Conservation (phyloP, 1,284 basidiomycete species). For the Trichosporon ovoides region DNA sequence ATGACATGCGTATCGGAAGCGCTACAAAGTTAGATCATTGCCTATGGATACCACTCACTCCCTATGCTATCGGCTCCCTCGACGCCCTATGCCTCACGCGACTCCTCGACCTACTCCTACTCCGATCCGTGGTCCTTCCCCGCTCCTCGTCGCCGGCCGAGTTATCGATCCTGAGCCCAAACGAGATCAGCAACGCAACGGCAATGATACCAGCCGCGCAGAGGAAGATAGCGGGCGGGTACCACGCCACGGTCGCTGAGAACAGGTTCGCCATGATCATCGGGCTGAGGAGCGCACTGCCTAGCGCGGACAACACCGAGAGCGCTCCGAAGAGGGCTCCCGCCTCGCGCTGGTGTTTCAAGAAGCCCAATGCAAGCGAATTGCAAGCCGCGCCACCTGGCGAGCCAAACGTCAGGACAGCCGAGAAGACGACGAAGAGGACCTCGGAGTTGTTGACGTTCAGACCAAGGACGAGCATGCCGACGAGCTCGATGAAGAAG, state of each 20-base stretch:
- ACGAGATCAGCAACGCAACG: conserved; percentile 18
- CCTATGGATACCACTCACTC: no score
- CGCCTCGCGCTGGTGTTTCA: conserved; percentile 37
- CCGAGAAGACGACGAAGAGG: conserved; percentile 36
- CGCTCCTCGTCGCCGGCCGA: background rate
- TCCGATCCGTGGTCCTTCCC: background rate
- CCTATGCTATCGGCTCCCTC: no score
- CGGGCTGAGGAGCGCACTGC: conserved; percentile 38
- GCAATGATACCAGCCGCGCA: conserved; percentile 28
- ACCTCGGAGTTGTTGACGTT: conserved; percentile 15
- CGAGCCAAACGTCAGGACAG: conserved; percentile 34
- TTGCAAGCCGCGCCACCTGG: conserved; percentile 37
- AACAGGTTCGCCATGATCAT: conserved; percentile 42
- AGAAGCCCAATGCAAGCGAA: conserved; percentile 42
- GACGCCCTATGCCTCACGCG: no score
- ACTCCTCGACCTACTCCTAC: no score
- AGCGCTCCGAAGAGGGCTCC: conserved; percentile 47
- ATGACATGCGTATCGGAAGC: no score
- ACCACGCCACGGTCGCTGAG: conserved; percentile 36
- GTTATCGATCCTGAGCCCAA: background rate
- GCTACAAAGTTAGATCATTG: no score
- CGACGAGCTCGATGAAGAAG: conserved; percentile 55
- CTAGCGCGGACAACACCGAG: conserved; percentile 40
- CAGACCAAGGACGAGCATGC: conserved; percentile 54
- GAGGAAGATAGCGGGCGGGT: conserved; percentile 40